phyloP scores from a whole-genome alignment of 768 basidiomycete genomes.

The Pulveroboletus sp. region DNA sequence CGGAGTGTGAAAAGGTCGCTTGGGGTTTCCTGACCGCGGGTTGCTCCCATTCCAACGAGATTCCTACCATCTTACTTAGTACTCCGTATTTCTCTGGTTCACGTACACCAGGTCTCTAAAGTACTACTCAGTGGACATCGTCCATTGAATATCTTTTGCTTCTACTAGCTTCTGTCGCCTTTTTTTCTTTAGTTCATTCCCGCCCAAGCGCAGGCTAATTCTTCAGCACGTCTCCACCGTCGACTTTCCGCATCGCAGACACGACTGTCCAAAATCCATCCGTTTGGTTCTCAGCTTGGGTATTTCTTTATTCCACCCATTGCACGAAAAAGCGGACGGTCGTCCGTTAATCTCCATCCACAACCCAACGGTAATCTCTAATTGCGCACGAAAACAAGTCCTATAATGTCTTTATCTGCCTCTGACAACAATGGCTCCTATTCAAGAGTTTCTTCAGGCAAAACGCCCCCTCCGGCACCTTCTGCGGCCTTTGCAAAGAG shows the following conservation, averaged over 20 bases:
- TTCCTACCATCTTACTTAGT: slow-evolving; percentile 37
- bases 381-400: slow-evolving; percentile 51
- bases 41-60: slow-evolving; percentile 26
- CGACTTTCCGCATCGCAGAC: slow-evolving; percentile 24
- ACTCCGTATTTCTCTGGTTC: slow-evolving; percentile 33
- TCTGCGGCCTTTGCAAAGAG: slow-evolving; percentile 88
- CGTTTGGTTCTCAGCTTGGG: slow-evolving; percentile 15
- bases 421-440: slow-evolving; percentile 77
- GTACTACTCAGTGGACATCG: slow-evolving; percentile 29
- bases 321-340: slow-evolving; percentile 30
- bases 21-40: slow-evolving; percentile 23
- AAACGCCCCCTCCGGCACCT: slow-evolving; percentile 86
- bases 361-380: slow-evolving; percentile 67
- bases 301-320: slow-evolving; percentile 23
- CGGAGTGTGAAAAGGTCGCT: slow-evolving; percentile 33
- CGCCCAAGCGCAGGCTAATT: slow-evolving; percentile 32
- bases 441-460: slow-evolving; percentile 78
- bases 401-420: slow-evolving; percentile 91
- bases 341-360: slow-evolving; percentile 33
- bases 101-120: slow-evolving; percentile 32
- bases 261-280: slow-evolving; percentile 23
- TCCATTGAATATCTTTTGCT: slow-evolving; percentile 32
- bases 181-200: slow-evolving; percentile 21
- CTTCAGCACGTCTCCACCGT: slow-evolving; percentile 19
- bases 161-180: slow-evolving; percentile 16